Evolutionary conservation across 225 moss, liverwort and hornwort species (phyloP).

Genomic region (Anthoceros angustus): DNA sequence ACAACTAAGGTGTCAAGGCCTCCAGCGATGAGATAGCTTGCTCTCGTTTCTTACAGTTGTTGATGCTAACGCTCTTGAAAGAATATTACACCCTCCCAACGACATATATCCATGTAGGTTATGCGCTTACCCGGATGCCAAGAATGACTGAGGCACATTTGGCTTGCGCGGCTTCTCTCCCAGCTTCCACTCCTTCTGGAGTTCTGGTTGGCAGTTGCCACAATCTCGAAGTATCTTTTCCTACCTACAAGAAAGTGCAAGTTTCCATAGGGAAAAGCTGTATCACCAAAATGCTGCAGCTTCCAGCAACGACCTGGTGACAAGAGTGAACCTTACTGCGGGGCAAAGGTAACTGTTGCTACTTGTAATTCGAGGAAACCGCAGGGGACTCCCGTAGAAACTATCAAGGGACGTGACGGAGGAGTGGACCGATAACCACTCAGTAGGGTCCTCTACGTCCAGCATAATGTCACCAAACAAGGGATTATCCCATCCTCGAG

Average conservation of each 20-base stretch:
- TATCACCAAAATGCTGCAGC: no score
- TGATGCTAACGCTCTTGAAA: background rate
- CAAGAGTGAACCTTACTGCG: no score
- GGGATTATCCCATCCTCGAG: background rate
- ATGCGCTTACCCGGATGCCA: conserved; percentile 41
- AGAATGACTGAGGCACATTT: conserved; percentile 57
- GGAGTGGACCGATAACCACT: background rate
- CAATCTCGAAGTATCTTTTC: background rate
- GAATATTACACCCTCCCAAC: background rate
- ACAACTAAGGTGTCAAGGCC: background rate
- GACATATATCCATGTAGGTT: no score
- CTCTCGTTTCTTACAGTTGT: no score
- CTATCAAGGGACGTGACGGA: conserved; percentile 1
- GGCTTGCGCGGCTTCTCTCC: conserved; percentile 33
- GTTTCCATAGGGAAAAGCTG: background rate
- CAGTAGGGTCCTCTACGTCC: conserved; percentile 1
- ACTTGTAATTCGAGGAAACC: background rate
- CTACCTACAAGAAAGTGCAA: background rate
- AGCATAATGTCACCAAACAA: background rate
- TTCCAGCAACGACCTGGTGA: no score
- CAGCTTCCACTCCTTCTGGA: conserved; percentile 12
- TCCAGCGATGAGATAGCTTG: no score
- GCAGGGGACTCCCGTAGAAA: background rate
- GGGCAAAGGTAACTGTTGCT: background rate
- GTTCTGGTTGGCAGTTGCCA: background rate